Percentiles rank a stretch among this genome's conserved stretches.
Evolutionary conservation across 225 moss, liverwort and hornwort genomes (phyloP).

Genomic region (Pseudisothecium myosuroides): DNA sequence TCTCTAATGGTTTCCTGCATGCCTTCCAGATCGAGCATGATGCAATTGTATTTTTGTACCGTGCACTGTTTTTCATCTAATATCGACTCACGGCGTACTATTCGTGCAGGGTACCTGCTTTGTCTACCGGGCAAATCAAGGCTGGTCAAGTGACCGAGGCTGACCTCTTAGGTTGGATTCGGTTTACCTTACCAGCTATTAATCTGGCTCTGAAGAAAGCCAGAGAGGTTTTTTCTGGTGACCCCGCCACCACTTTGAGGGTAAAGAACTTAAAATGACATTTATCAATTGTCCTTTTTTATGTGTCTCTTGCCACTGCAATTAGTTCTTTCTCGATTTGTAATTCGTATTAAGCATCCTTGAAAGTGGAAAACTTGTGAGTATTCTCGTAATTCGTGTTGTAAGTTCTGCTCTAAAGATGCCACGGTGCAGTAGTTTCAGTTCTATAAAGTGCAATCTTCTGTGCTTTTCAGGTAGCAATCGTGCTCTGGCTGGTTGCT

Average conservation of each 20-base stretch:
- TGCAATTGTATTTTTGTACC: background rate
- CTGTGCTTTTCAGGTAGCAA: conserved; percentile 53
- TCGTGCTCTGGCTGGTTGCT: conserved; percentile 71
- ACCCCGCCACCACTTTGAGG: conserved; percentile 84
- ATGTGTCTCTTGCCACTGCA: background rate
- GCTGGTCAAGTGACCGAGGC: conserved; percentile 54
- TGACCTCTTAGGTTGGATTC: conserved; percentile 54
- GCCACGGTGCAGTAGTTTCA: background rate
- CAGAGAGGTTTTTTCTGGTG: conserved; percentile 78
- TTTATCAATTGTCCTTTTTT: background rate
- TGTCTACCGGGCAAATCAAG: background rate
- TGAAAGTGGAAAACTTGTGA: background rate
- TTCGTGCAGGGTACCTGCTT: conserved; percentile 9
- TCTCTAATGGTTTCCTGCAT: background rate
- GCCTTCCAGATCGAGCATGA: background rate
- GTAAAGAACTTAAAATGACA: conserved; percentile 7
- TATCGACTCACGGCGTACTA: background rate
- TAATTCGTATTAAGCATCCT: background rate
- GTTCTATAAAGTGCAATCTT: background rate
- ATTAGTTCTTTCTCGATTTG: background rate
- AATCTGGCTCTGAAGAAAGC: conserved; percentile 61
- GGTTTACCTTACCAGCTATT: conserved; percentile 55
- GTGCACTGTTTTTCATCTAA: background rate
- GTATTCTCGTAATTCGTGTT: background rate
- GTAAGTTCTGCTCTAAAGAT: background rate